Base-by-base conservation (phyloP, 2,329 filamentous ascomycete species). In the Eutypa lata region DNA sequence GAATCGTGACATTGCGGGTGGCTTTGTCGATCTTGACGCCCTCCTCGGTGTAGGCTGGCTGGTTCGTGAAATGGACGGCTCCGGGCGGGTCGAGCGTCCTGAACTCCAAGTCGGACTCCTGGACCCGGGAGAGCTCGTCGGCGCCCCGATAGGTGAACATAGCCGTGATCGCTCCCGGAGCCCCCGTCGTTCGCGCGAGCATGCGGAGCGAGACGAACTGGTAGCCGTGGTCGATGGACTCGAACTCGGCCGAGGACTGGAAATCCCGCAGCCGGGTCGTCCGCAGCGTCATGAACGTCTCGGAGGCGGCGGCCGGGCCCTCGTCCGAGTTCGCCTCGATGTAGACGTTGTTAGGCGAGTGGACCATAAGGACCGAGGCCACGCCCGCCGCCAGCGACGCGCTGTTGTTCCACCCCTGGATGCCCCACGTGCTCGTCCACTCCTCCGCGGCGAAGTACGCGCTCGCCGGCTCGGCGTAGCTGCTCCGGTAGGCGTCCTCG, bases 61-160 rank as follows among this genome's bases (percentile, higher is more conserved):
- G 82, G 63, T 86, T 86, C 14, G 82, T 85, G 67, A 82, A 86
- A 55, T 80, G 77, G 37, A 81, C 67, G 37, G 66, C 67, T 52
- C 74, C 59, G 22, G 62, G 66, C 1, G 74, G 72, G 52, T 77
- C 77, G 24, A 66, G 63, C 2, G 79, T 82, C 47, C 80, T 69
- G 47, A 82, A 71, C 66, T 83, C 79, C 24, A 82, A 68, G 59
- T 82, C 79, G 3, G 77, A 72, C 62, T 82, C 79, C 54, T 81
- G 76, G 14, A 80, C 70, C 18, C 68, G 52, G 3, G 67, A 64
- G 4, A 73, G 66, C 5, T 70, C 62, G 14, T 65, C 62, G 3
- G 59, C 61, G 52, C 73, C 67, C 21, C 70, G 68, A 65, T 81
- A 82, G 4, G 78, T 80, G 66, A 82, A 82, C 61, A 82, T 69